A percentile compares a stretch with the other conserved stretches of the same genome.
Conservation (phyloP, 371 early-diverging fungal genomes). For the Modicella reniformis region DNA sequence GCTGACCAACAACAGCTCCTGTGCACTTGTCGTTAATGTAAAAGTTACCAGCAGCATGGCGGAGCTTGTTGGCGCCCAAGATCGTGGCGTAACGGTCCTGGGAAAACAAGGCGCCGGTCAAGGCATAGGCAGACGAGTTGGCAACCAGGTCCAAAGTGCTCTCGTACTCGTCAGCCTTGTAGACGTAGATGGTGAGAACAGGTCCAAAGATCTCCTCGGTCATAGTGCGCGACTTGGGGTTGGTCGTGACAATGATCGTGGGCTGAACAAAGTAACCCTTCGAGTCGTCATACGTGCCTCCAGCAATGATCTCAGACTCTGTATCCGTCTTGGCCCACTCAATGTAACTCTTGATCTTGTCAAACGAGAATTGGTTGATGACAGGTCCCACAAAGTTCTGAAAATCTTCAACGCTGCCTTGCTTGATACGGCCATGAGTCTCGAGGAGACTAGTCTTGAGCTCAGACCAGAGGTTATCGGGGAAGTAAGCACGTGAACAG, state of each 20-base stretch:
- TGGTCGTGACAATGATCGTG: slow-evolving; percentile 88
- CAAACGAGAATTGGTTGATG: slow-evolving; percentile 92
- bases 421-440: slow-evolving; percentile 80
- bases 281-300: slow-evolving; percentile 84
- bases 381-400: slow-evolving; percentile 70
- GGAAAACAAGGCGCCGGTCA: slow-evolving; percentile 93
- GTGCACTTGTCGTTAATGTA: slow-evolving; percentile 99
- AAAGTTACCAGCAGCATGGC: slow-evolving; percentile 95
- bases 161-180: slow-evolving; percentile 85
- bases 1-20: slow-evolving; percentile 97
- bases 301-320: slow-evolving; percentile 81
- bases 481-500: slow-evolving; percentile 89
- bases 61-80: slow-evolving; percentile 78
- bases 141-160: slow-evolving; percentile 79
- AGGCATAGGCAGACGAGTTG: slow-evolving; percentile 85
- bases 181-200: slow-evolving; percentile 91
- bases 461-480: slow-evolving; percentile 82
- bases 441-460: slow-evolving; percentile 75
- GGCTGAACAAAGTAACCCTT: slow-evolving; percentile 94
- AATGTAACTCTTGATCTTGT: slow-evolving; percentile 91
- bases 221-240: slow-evolving; percentile 88
- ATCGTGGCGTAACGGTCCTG: slow-evolving; percentile 84
- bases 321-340: slow-evolving; percentile 73
- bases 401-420: slow-evolving; percentile 87
- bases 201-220: slow-evolving; percentile 97